These are phyloP conservation scores for Plasmodium fragile DNA, from an alignment of 169 alveolate species.

Conservation along the genomic window DNA sequence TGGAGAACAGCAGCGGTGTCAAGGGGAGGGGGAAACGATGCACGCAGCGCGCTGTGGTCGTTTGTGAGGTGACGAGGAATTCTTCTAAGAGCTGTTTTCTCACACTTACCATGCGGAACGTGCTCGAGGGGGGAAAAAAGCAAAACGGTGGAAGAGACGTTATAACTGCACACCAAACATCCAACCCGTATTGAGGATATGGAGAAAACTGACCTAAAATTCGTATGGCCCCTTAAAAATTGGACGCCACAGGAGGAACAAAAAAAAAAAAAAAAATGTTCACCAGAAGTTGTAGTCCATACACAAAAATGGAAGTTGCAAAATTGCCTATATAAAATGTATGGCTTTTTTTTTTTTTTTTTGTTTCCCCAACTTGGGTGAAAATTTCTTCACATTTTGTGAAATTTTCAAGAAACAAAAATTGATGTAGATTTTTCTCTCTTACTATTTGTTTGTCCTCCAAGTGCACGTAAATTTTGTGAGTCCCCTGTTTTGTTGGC, in stretches of 20 bases:
- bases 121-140: not conserved
- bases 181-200: not conserved
- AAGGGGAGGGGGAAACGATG: not conserved
- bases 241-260: not conserved
- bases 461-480: not conserved
- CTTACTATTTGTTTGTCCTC: not conserved
- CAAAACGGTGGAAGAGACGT: not conserved
- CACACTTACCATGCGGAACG: not conserved
- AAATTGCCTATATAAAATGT: not conserved
- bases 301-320: not conserved
- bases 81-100: not conserved
- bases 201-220: not conserved
- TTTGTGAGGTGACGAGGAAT: not conserved
- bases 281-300: not conserved
- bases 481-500: not conserved
- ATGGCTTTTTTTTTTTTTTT: not conserved
- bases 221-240: not conserved
- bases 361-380: not conserved
- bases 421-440: not conserved
- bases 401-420: not conserved
- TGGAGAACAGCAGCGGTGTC: not conserved
- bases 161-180: not conserved
- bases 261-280: not conserved
- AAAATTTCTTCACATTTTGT: not conserved
- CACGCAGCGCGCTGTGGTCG: not conserved